These are phyloP conservation scores for Gloeophyllum trabeum DNA, from an alignment of 768 basidiomycete species.

Conservation along the genomic window DNA sequence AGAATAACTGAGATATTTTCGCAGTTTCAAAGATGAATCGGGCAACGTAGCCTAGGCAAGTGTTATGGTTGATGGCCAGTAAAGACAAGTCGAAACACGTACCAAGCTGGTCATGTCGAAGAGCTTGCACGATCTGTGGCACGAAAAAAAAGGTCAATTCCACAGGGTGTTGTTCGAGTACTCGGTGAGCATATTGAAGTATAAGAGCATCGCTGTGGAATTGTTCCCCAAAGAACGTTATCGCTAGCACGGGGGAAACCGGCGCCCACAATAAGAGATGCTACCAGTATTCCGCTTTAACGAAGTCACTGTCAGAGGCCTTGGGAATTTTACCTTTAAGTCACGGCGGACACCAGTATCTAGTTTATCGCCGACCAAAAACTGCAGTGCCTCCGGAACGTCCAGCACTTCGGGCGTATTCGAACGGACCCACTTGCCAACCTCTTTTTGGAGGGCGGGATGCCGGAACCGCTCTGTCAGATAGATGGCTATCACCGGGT, in stretches of 20 bases:
- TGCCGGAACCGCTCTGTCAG: slow-evolving; percentile 85
- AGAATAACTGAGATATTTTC: slow-evolving; percentile 94
- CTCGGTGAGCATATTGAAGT: slow-evolving; percentile 93
- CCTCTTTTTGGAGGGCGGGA: slow-evolving; percentile 53
- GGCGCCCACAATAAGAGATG: slow-evolving; percentile 83
- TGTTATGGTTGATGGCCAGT: too few species aligned
- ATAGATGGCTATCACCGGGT: slow-evolving; percentile 75
- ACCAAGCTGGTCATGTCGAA: slow-evolving; percentile 87
- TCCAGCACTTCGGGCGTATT: slow-evolving; percentile 60
- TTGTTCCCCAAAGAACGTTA: slow-evolving; percentile 76
- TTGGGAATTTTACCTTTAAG: slow-evolving; percentile 79
- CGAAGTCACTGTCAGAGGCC: slow-evolving; percentile 4
- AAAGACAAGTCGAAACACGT: slow-evolving; percentile 9
- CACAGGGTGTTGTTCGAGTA: slow-evolving; percentile 89
- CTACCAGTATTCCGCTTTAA: slow-evolving; percentile 35
- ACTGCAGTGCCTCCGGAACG: slow-evolving; percentile 71
- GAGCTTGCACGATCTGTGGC: slow-evolving; percentile 94
- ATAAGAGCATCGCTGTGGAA: slow-evolving; percentile 77
- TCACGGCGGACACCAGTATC: slow-evolving; percentile 50
- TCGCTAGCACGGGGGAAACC: slow-evolving; percentile 73
- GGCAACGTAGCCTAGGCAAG: slow-evolving; percentile 70
- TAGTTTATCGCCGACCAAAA: slow-evolving; percentile 65
- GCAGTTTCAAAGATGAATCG: slow-evolving; percentile 96
- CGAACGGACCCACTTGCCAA: slow-evolving; percentile 61
- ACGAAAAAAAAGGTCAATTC: slow-evolving; percentile 97